Conservation (phyloP, 2,329 filamentous ascomycete species). For the Scedosporium dehoogii region DNA sequence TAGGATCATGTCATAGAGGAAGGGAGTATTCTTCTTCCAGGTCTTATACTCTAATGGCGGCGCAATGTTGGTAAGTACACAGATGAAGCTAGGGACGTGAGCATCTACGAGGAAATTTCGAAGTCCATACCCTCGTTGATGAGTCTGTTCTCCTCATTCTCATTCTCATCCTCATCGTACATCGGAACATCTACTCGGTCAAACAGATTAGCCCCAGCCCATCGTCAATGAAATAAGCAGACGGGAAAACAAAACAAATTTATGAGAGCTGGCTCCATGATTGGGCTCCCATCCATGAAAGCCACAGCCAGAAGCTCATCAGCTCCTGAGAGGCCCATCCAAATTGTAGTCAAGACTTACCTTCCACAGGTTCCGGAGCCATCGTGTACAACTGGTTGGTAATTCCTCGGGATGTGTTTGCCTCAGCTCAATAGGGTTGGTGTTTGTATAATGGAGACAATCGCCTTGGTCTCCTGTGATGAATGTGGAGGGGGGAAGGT, state of each 20-base stretch:
- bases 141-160: slow-evolving; percentile 69
- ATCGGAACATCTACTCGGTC: slow-evolving; percentile 23
- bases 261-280: no score
- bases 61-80: slow-evolving; percentile 8
- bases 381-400: not conserved
- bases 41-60: slow-evolving; percentile 82
- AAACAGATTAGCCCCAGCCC: not conserved
- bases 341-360: not conserved
- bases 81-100: not conserved
- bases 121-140: slow-evolving; percentile 73
- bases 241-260: not conserved
- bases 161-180: slow-evolving; percentile 57
- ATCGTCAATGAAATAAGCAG: not conserved
- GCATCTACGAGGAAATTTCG: not conserved
- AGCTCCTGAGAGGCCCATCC: not conserved
- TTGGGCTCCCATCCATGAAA: no score
- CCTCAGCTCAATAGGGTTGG: not conserved
- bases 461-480: not conserved
- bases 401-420: no score
- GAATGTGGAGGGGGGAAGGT: not conserved
- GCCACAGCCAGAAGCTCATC: no score
- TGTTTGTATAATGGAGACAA: not conserved
- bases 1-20: slow-evolving; percentile 96
- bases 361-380: not conserved
- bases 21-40: slow-evolving; percentile 99